Conservation (phyloP, 2,329 filamentous ascomycete genomes). For the Aureobasidium zeae region DNA sequence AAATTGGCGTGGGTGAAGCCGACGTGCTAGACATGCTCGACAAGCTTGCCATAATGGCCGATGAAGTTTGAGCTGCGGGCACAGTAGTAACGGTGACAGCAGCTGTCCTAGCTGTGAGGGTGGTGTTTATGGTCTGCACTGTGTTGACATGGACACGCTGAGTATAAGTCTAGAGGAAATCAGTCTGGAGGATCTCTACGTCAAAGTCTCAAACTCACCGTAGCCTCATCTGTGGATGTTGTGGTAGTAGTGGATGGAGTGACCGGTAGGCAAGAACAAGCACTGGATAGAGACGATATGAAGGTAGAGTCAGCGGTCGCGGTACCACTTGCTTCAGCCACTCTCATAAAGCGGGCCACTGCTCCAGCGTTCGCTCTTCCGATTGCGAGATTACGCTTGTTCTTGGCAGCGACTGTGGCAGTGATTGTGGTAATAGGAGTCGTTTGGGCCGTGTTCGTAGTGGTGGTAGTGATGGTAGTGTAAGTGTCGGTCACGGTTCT, state of each 20-base stretch:
- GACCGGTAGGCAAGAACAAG: constrained; percentile 26
- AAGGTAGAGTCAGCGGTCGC: constrained; percentile 14
- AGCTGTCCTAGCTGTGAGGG: constrained; percentile 17
- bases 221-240: constrained; percentile 23
- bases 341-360: constrained; percentile 20
- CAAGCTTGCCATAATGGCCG: constrained; percentile 10
- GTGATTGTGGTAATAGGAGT: constrained; percentile 24
- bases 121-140: constrained; percentile 17
- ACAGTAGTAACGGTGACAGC: constrained; percentile 18
- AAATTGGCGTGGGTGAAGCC: constrained; percentile 22
- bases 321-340: constrained; percentile 16
- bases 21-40: constrained; percentile 5
- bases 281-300: constrained; percentile 23
- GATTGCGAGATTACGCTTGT: constrained; percentile 17
- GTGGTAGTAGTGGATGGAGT: constrained; percentile 22
- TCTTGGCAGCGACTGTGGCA: constrained; percentile 15
- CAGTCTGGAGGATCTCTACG: background rate
- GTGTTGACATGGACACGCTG: constrained; percentile 20
- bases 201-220: constrained; percentile 17
- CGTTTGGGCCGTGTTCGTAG: constrained; percentile 17
- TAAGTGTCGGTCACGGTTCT: constrained; percentile 18
- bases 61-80: background rate
- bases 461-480: constrained; percentile 21
- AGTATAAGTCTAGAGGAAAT: constrained; percentile 12
- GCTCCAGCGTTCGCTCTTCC: constrained; percentile 18